These are phyloP conservation scores for Dionaea muscipula DNA, from an alignment of 179 eudicot species.

Conservation along the genomic window DNA sequence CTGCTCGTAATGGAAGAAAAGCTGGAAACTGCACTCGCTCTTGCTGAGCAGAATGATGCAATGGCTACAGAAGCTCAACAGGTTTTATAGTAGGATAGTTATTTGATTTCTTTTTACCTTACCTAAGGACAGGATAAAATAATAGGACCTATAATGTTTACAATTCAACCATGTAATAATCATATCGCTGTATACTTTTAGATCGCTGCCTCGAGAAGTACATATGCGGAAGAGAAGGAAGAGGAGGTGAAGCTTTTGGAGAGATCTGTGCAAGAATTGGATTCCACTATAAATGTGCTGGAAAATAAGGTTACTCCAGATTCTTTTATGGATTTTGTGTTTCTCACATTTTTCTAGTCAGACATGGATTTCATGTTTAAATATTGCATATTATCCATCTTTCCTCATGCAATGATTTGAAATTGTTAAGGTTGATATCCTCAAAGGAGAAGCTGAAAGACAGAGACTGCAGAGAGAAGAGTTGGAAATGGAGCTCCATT, in stretches of 20 bases:
- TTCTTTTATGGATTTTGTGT: not conserved
- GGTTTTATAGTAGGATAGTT: constrained; percentile 22
- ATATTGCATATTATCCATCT: not conserved
- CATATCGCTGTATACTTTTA: constrained; percentile 18
- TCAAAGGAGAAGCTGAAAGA: constrained; percentile 82
- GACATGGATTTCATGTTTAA: too few species aligned
- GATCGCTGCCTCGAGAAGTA: constrained; percentile 59
- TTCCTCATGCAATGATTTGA: constrained; percentile 9
- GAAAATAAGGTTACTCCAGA: constrained; percentile 55
- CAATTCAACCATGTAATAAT: too few species aligned
- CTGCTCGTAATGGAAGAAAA: constrained; percentile 42
- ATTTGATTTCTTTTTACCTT: not conserved
- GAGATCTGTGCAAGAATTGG: constrained; percentile 82
- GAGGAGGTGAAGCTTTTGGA: constrained; percentile 88
- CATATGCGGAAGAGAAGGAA: constrained; percentile 73
- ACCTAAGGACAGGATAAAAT: not conserved
- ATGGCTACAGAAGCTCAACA: constrained; percentile 68
- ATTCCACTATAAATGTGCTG: constrained; percentile 60
- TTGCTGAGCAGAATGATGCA: constrained; percentile 73
- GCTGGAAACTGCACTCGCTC: constrained; percentile 61
- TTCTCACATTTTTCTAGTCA: not conserved
- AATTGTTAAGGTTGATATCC: constrained; percentile 46
- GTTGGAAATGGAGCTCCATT: constrained; percentile 75
- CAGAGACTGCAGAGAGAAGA: constrained; percentile 83
- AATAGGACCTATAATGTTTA: not conserved